A percentile compares a stretch with the other conserved stretches of the same genome.
These are phyloP conservation scores for Sugiyamaella japonica DNA, from an alignment of 1,139 yeast species.

Conservation along the genomic window DNA sequence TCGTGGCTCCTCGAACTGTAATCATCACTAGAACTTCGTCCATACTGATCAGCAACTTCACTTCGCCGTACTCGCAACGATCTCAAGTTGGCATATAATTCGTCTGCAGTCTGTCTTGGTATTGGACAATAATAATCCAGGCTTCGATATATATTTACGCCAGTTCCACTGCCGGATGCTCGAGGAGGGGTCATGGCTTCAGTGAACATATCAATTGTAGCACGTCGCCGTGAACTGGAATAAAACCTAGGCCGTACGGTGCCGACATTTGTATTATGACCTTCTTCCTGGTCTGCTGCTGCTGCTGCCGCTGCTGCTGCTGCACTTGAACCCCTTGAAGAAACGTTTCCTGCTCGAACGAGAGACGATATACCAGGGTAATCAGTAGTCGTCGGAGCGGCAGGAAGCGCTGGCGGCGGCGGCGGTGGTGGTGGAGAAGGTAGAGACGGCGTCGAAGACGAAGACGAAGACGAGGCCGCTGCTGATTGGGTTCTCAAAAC, in stretches of 20 bases:
- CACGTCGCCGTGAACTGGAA: neutral
- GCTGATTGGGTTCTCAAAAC: constrained; percentile 12
- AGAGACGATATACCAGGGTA: constrained; percentile 3
- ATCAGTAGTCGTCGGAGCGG: neutral
- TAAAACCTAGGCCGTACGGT: neutral
- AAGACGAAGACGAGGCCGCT: neutral
- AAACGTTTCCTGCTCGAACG: constrained; percentile 8
- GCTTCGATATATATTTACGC: constrained; percentile 1
- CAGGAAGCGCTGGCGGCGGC: neutral
- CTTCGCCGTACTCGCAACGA: constrained; percentile 10
- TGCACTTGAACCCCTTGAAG: constrained; percentile 1
- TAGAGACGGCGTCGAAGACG: neutral
- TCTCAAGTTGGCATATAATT: constrained; percentile 12
- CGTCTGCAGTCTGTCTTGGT: constrained; percentile 15
- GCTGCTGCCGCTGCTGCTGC: neutral
- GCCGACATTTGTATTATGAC: neutral
- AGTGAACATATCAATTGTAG: neutral
- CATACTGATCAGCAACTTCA: constrained; percentile 12
- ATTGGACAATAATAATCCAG: constrained; percentile 13
- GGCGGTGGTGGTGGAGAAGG: neutral
- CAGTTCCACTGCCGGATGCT: neutral
- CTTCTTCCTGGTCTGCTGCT: neutral
- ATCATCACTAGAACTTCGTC: constrained; percentile 8
- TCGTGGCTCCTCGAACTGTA: neutral
- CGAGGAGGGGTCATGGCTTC: neutral